phyloP scores from a whole-genome alignment of 2,329 filamentous ascomycete species.

The Fusarium metavorans region DNA sequence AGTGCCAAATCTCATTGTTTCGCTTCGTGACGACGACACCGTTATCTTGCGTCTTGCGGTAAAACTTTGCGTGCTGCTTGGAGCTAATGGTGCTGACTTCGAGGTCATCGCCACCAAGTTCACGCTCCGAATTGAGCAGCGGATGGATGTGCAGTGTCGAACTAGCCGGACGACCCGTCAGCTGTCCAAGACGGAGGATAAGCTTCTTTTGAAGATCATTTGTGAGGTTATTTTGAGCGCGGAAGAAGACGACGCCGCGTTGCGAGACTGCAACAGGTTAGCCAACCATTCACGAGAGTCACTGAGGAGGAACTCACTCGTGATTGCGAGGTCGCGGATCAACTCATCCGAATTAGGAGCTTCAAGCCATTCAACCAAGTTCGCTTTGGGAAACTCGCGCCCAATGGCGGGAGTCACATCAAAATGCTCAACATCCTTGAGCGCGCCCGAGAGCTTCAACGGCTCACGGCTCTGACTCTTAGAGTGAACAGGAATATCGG shows the following conservation, averaged over 20 bases:
- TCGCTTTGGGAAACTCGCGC: constrained; percentile 68
- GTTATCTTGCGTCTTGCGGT: constrained; percentile 52
- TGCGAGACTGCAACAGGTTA: constrained; percentile 66
- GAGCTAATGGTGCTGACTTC: constrained; percentile 74
- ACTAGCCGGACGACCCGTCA: constrained; percentile 66
- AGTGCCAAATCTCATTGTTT: constrained; percentile 61
- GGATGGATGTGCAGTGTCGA: constrained; percentile 73
- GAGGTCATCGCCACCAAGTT: constrained; percentile 66
- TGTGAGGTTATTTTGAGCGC: constrained; percentile 70
- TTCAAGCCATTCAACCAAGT: constrained; percentile 71
- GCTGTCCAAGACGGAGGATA: constrained; percentile 69
- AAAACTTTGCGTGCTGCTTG: constrained; percentile 63
- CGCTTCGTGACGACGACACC: constrained; percentile 35
- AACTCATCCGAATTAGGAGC: constrained; percentile 72
- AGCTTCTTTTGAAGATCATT: constrained; percentile 76
- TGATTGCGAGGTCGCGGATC: constrained; percentile 75
- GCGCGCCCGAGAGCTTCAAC: constrained; percentile 61
- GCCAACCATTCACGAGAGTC: background rate
- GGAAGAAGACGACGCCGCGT: constrained; percentile 78
- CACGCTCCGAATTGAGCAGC: constrained; percentile 63
- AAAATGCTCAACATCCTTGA: constrained; percentile 65
- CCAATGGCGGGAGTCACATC: constrained; percentile 73
- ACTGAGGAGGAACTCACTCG: constrained; percentile 58
- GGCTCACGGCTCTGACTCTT: constrained; percentile 52
- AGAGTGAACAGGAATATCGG: constrained; percentile 19